Evolutionary conservation across 2,329 filamentous ascomycete genomes (phyloP).

Genomic region (Penicillium rolfsii): DNA sequence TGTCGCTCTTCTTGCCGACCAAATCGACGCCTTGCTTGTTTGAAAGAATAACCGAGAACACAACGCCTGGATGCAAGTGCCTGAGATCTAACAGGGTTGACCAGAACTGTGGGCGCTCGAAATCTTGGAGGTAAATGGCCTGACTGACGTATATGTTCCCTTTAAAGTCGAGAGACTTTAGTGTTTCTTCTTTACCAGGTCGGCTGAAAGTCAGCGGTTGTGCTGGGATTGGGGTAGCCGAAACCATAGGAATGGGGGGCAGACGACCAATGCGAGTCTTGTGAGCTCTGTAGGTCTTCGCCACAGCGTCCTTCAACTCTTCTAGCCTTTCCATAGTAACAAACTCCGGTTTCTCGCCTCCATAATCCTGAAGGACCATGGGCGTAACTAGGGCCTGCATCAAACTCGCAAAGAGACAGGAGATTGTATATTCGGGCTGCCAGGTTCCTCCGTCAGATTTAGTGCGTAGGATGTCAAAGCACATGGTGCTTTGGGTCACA

Average conservation of each 20-base stretch:
- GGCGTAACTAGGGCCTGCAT: conserved; percentile 15
- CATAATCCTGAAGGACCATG: conserved; percentile 6
- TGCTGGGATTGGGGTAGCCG: conserved; percentile 5
- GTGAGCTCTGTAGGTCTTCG: background rate
- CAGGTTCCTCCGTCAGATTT: conserved; percentile 7
- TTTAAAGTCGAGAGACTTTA: conserved; percentile 5
- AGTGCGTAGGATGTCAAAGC: conserved; percentile 11
- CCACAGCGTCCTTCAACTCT: background rate
- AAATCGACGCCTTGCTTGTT: conserved; percentile 7
- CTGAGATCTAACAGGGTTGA: conserved; percentile 8
- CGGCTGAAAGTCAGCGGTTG: conserved; percentile 5
- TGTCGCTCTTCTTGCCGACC: conserved; percentile 1
- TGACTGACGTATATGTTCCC: conserved; percentile 11
- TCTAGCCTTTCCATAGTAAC: conserved; percentile 7
- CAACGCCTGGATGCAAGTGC: conserved; percentile 9
- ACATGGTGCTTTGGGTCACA: conserved; percentile 11
- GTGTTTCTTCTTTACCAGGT: background rate
- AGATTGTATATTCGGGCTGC: conserved; percentile 10
- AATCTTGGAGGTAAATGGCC: conserved; percentile 10
- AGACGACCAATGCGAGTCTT: conserved; percentile 6
- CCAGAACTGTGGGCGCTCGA: conserved; percentile 2
- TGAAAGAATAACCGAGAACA: conserved; percentile 13
- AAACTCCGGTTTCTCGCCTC: conserved; percentile 3
- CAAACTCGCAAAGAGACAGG: conserved; percentile 14
- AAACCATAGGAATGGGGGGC: conserved; percentile 8